A percentile compares a stretch with the other conserved stretches of the same genome.
Evolutionary conservation across 306 rosid genomes (phyloP).

Genomic region (Cyamopsis tetragonoloba): DNA sequence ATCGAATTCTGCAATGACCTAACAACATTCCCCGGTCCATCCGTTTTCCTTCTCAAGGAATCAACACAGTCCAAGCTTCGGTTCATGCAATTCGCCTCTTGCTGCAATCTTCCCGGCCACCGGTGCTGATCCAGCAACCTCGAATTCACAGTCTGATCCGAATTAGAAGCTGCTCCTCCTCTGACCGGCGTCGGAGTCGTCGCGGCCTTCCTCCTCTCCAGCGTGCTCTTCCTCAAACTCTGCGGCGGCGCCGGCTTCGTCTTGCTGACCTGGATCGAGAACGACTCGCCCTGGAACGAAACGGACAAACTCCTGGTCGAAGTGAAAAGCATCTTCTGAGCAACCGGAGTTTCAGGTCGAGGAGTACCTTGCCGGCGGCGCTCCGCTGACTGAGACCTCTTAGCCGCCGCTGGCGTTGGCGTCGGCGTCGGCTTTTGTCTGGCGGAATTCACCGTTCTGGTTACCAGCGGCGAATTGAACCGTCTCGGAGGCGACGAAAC

Average conservation of each 20-base stretch:
- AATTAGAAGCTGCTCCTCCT: slow-evolving; percentile 29
- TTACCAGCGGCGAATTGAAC: slow-evolving; percentile 56
- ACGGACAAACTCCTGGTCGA: slow-evolving; percentile 84
- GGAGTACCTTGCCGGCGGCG: slow-evolving; percentile 58
- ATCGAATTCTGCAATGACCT: slow-evolving; percentile 56
- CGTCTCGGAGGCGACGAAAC: slow-evolving; percentile 48
- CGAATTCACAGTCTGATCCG: slow-evolving; percentile 51
- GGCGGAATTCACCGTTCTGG: slow-evolving; percentile 41
- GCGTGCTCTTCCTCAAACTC: slow-evolving; percentile 56
- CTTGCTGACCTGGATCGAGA: slow-evolving; percentile 74
- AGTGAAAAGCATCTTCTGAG: slow-evolving; percentile 73
- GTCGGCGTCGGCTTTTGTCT: slow-evolving; percentile 15
- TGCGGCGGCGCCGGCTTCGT: slow-evolving; percentile 57
- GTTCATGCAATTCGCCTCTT: slow-evolving; percentile 41
- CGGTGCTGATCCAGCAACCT: slow-evolving; percentile 65
- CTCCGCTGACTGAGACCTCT: slow-evolving; percentile 64
- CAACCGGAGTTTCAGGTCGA: slow-evolving; percentile 46
- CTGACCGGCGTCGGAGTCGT: slow-evolving; percentile 30
- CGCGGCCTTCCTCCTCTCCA: slow-evolving; percentile 68
- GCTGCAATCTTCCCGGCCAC: slow-evolving; percentile 56
- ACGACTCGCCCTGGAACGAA: slow-evolving; percentile 94
- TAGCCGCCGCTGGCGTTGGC: slow-evolving; percentile 22
- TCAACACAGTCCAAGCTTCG: slow-evolving; percentile 58
- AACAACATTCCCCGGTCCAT: slow-evolving; percentile 51
- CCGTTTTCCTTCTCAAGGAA: slow-evolving; percentile 31